Percentiles rank a stretch among this genome's conserved stretches.
Conservation (phyloP, 1,139 yeast species). For the Geotrichum histeridarum region DNA sequence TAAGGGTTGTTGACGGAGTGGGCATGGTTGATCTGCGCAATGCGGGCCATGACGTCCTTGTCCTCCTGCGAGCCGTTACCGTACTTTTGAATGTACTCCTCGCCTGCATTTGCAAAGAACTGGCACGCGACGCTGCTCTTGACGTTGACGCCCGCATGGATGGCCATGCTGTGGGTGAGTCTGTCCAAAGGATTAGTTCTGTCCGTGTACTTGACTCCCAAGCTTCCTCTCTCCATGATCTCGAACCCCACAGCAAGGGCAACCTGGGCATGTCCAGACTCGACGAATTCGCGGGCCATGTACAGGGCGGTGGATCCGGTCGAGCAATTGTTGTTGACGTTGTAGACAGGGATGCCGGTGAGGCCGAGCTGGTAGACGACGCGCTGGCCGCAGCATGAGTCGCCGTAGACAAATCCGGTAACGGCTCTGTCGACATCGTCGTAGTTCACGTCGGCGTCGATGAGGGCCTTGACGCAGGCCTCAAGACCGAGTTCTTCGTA, state of each 20-base stretch:
- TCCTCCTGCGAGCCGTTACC: conserved; percentile 20
- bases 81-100: conserved; percentile 28
- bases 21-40: conserved; percentile 31
- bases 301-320: conserved; percentile 34
- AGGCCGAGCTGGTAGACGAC: conserved; percentile 33
- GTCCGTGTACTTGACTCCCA: conserved; percentile 28
- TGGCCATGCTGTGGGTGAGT: conserved; percentile 23
- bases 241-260: conserved; percentile 34
- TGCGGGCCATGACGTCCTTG: conserved; percentile 28
- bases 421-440: conserved; percentile 31
- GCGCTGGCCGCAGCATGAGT: conserved; percentile 34
- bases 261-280: conserved; percentile 30
- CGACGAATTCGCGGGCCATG: conserved; percentile 28
- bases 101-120: conserved; percentile 33
- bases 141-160: conserved; percentile 23
- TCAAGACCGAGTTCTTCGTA: conserved; percentile 34
- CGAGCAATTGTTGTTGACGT: conserved; percentile 35
- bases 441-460: conserved; percentile 32
- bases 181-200: conserved; percentile 30
- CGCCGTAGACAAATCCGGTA: conserved; percentile 34
- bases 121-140: conserved; percentile 32
- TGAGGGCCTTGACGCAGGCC: conserved; percentile 32
- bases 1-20: conserved; percentile 35
- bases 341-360: conserved; percentile 33
- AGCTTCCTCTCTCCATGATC: conserved; percentile 33